Base-by-base conservation (phyloP, 805 yeast genomes). In the Cyberlindnera nakhonratchasimensis region DNA sequence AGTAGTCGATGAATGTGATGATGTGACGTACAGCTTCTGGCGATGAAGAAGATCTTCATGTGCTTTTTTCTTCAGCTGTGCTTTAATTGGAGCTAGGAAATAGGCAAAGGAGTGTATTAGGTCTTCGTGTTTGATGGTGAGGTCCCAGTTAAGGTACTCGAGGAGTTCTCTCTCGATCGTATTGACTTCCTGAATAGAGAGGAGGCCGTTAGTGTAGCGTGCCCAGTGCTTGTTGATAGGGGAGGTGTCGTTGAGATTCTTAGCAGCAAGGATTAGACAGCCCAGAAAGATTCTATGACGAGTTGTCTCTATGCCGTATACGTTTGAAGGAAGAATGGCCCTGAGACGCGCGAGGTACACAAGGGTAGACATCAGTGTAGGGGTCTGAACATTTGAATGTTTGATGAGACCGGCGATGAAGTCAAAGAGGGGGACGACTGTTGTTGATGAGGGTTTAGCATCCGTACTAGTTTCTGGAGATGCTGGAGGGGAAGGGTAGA, bases 171-270 rank as follows among this genome's bases (percentile, higher is more conserved):
- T 74, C 66, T 91, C 99, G 57, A 95, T 85, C 50, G 89, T 80
- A 64, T 91, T 93, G 40, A 93, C 88, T 58, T 91, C 98, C 18
- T 72, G 72, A 29, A 86, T 67, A 9, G 80, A 61, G 46, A 91
- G 74, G 32, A 93, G 71, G 1, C 97, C 97, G 59, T 83, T 82
- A 3, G 98, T 90, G 69, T 91, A 90, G 46, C 79, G 74, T 5
- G 96, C 82, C 99, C 99, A 91, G 68, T 93, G 97, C 66, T 85
- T 90, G 67, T 91, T 91, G 61, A 91, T 75, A 32, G 99, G 99
- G 17, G 95, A 82, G 4, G 96, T 85, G 69, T 91, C 99, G 65
- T 91, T 91, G 50, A 90, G 75, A 49, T 80, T 81, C 68, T 91
- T 91, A 13, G 98, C 96, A n/a, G 96, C 86, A 37, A 93, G 66